Evolutionary conservation across 2,329 filamentous ascomycete genomes (phyloP).

Genomic region (Talaromyces marneffei): DNA sequence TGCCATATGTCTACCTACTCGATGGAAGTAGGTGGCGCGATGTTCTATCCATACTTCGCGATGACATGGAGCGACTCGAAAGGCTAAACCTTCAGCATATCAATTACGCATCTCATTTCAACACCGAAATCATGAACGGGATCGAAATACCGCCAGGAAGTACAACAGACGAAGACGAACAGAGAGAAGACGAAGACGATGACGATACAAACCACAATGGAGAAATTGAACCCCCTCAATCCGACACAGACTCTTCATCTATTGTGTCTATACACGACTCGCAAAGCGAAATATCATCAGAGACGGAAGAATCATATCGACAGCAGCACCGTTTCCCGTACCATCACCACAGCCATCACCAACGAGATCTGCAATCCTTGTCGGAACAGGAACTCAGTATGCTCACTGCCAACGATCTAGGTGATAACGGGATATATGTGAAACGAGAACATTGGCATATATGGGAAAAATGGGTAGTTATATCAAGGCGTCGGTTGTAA

Average conservation of each 20-base stretch:
- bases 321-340: slow-evolving; percentile 6
- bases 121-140: slow-evolving; percentile 31
- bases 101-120: slow-evolving; percentile 53
- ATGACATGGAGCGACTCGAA: slow-evolving; percentile 53
- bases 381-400: slow-evolving; percentile 22
- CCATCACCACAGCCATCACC: background rate
- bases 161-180: slow-evolving; percentile 5
- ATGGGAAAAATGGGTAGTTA: slow-evolving; percentile 37
- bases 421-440: slow-evolving; percentile 33
- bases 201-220: slow-evolving; percentile 13
- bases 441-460: slow-evolving; percentile 27
- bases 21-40: slow-evolving; percentile 57
- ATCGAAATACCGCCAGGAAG: slow-evolving; percentile 18
- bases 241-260: slow-evolving; percentile 17
- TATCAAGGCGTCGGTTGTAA: slow-evolving; percentile 17
- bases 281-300: slow-evolving; percentile 12
- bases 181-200: background rate
- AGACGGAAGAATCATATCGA: slow-evolving; percentile 11
- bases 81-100: slow-evolving; percentile 59
- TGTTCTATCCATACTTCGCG: slow-evolving; percentile 51
- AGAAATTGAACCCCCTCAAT: background rate
- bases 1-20: slow-evolving; percentile 57
- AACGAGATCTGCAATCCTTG: slow-evolving; percentile 10
- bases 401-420: slow-evolving; percentile 29
- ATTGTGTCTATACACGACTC: slow-evolving; percentile 3